Percentiles rank a stretch among this genome's conserved stretches.
Evolutionary conservation across 2,329 filamentous ascomycete genomes (phyloP).

Genomic region (Setomelanomma holmii): DNA sequence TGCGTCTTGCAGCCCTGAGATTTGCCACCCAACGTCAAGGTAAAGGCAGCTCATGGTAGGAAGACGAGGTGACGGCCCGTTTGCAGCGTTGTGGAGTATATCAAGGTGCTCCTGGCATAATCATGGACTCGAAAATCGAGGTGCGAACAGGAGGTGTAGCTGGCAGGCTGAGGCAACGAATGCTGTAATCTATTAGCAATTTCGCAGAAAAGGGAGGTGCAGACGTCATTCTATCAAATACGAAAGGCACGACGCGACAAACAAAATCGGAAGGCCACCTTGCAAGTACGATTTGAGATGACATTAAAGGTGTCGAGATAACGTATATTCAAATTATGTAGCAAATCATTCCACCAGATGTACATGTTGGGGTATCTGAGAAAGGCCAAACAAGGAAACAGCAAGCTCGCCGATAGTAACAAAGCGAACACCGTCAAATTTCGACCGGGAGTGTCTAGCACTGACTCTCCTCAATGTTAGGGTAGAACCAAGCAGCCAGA

Average conservation of each 20-base stretch:
- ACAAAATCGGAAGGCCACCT: neutral
- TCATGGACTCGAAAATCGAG: neutral
- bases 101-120: neutral
- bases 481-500: conserved; percentile 63
- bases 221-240: neutral
- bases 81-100: neutral
- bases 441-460: no score
- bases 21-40: neutral
- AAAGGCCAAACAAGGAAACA: conserved; percentile 1
- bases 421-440: no score
- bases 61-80: neutral
- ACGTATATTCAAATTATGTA: neutral
- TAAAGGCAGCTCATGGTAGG: neutral
- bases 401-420: neutral
- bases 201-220: neutral
- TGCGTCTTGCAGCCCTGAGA: neutral
- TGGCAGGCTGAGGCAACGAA: neutral
- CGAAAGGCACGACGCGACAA: neutral
- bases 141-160: neutral
- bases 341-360: conserved; percentile 2
- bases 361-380: conserved; percentile 16
- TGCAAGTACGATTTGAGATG: no score
- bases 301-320: no score
- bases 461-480: conserved; percentile 31
- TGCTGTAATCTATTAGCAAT: no score